A percentile compares a stretch with the other conserved stretches of the same genome.
These are phyloP conservation scores for Russula sp. DNA, from an alignment of 768 basidiomycete genomes.

Conservation along the genomic window DNA sequence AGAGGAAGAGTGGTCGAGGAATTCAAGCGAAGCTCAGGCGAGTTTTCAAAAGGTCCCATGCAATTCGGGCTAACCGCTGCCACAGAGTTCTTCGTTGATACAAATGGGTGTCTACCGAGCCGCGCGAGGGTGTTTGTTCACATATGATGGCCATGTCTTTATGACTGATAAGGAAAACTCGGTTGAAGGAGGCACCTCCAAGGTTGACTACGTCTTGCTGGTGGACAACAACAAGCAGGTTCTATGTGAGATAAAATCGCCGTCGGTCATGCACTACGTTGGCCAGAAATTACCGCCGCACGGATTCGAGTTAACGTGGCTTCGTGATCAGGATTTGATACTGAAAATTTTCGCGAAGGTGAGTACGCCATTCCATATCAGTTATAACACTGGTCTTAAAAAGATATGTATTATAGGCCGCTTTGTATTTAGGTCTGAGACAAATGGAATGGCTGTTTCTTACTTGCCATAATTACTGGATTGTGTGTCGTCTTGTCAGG, in stretches of 20 bases:
- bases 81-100: background rate
- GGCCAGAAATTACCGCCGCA: too few species aligned
- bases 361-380: too few species aligned
- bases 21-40: background rate
- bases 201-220: background rate
- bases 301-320: too few species aligned
- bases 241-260: background rate
- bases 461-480: too few species aligned
- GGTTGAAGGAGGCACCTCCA: background rate
- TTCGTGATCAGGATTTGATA: too few species aligned
- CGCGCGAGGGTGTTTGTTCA: background rate
- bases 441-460: too few species aligned
- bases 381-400: too few species aligned
- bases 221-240: background rate
- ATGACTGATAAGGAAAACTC: background rate
- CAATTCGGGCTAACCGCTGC: background rate
- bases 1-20: background rate
- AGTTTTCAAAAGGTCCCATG: background rate
- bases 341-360: too few species aligned
- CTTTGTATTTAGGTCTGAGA: too few species aligned
- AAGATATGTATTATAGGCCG: too few species aligned
- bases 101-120: background rate
- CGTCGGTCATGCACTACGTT: too few species aligned
- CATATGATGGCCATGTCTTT: background rate
- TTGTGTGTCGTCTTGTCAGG: too few species aligned